These are phyloP conservation scores for Mikania micrantha DNA, from an alignment of 129 eudicot genomes.

Conservation along the genomic window DNA sequence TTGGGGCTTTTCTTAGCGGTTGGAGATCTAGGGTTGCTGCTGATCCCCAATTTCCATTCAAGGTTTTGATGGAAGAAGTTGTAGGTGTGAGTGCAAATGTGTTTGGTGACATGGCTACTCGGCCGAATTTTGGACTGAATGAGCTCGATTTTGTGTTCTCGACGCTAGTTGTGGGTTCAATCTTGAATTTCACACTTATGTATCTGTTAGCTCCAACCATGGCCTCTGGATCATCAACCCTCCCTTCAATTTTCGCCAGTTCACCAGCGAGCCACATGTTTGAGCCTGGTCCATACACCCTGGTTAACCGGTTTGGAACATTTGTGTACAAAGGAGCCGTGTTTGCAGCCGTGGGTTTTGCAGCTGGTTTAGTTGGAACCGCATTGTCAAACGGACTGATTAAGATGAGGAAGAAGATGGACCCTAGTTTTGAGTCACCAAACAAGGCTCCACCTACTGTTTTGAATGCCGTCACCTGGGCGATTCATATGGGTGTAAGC, in stretches of 20 bases:
- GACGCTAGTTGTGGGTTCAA: slow-evolving; percentile 80
- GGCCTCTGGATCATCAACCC: slow-evolving; percentile 28
- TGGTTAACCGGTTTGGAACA: slow-evolving; percentile 56
- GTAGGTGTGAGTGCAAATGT: slow-evolving; percentile 46
- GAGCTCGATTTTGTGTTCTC: slow-evolving; percentile 93
- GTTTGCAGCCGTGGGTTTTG: slow-evolving; percentile 79
- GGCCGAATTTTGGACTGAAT: slow-evolving; percentile 87
- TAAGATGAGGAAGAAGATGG: slow-evolving; percentile 74
- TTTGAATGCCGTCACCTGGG: slow-evolving; percentile 73
- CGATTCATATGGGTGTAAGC: slow-evolving; percentile 77
- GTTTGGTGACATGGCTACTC: slow-evolving; percentile 83
- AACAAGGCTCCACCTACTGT: slow-evolving; percentile 83
- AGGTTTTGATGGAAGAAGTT: slow-evolving; percentile 34
- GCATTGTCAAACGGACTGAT: slow-evolving; percentile 71
- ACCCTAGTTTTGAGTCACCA: slow-evolving; percentile 72
- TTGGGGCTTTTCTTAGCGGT: slow-evolving; percentile 30
- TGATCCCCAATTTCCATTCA: slow-evolving; percentile 36
- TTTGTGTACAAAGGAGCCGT: slow-evolving; percentile 68
- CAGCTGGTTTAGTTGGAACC: slow-evolving; percentile 84
- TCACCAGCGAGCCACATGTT: slow-evolving; percentile 91
- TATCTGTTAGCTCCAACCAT: slow-evolving; percentile 75
- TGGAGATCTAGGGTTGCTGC: slow-evolving; percentile 35
- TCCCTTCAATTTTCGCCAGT: slow-evolving; percentile 52
- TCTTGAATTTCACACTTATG: slow-evolving; percentile 69
- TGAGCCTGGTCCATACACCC: slow-evolving; percentile 61